Evolutionary conservation across 2,329 filamentous ascomycete species (phyloP).

Genomic region (Alternaria brassicicola): DNA sequence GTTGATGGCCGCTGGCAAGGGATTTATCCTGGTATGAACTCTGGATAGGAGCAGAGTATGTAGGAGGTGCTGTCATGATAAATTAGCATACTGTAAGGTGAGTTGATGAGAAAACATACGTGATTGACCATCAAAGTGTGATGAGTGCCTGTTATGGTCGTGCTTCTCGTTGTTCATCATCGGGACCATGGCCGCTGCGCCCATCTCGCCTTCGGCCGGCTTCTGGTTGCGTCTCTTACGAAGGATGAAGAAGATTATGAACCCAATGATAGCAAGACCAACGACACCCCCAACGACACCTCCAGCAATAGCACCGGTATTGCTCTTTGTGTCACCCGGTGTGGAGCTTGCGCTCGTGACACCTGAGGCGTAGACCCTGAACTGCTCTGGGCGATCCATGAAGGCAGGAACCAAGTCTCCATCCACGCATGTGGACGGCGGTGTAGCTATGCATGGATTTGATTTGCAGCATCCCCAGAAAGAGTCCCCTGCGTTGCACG

Average conservation of each 20-base stretch:
- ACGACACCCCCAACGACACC: slow-evolving; percentile 37
- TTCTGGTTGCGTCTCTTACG: slow-evolving; percentile 22
- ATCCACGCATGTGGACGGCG: slow-evolving; percentile 31
- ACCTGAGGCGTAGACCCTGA: slow-evolving; percentile 20
- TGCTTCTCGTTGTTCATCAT: slow-evolving; percentile 23
- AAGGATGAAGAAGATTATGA: slow-evolving; percentile 31
- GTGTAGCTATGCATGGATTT: slow-evolving; percentile 41
- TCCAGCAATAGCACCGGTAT: slow-evolving; percentile 35
- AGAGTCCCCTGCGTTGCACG: slow-evolving; percentile 32
- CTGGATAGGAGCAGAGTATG: slow-evolving; percentile 30
- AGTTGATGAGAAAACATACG: slow-evolving; percentile 19
- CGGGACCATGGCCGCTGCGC: slow-evolving; percentile 15
- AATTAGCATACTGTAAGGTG: slow-evolving; percentile 9
- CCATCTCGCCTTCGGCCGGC: slow-evolving; percentile 2
- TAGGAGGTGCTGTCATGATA: slow-evolving; percentile 29
- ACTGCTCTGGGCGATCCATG: slow-evolving; percentile 27
- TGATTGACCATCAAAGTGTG: slow-evolving; percentile 26
- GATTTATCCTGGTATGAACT: slow-evolving; percentile 20
- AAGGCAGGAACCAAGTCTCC: slow-evolving; percentile 37
- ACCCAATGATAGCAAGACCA: slow-evolving; percentile 30
- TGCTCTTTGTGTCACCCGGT: slow-evolving; percentile 8
- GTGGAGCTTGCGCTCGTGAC: neutral
- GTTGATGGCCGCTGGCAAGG: slow-evolving; percentile 16
- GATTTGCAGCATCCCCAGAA: slow-evolving; percentile 35
- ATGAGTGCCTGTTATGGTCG: slow-evolving; percentile 9